Conservation (phyloP, 306 rosid species). For the Trifolium pratense region DNA sequence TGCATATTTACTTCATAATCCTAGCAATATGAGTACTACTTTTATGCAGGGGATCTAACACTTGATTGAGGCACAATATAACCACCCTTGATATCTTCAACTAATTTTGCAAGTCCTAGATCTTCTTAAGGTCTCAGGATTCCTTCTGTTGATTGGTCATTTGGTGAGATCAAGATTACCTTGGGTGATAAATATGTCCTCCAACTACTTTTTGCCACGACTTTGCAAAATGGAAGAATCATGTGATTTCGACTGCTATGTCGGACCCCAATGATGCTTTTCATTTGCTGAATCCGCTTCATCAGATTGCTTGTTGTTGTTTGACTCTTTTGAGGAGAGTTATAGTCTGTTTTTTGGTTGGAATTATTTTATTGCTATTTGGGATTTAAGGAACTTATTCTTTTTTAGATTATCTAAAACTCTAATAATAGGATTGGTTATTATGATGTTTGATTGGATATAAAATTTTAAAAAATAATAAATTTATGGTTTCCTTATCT, state of each 20-base stretch:
- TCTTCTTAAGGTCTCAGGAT: background rate
- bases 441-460: background rate
- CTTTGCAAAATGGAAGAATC: too few relatives aligned
- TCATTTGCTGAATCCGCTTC: background rate
- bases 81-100: background rate
- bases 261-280: too few relatives aligned
- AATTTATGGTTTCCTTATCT: background rate
- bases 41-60: background rate
- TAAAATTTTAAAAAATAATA: background rate
- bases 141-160: too few relatives aligned
- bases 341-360: background rate
- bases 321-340: background rate
- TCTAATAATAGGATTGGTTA: background rate
- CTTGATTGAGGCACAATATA: background rate
- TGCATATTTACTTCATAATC: background rate
- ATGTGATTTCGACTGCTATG: too few relatives aligned
- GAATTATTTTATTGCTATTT: background rate
- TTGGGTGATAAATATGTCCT: too few relatives aligned
- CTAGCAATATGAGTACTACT: slow-evolving; percentile 1
- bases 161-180: too few relatives aligned
- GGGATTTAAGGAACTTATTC: background rate
- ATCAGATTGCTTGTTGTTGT: background rate
- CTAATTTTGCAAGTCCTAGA: background rate
- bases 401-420: background rate
- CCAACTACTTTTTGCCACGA: too few relatives aligned